Percentiles rank a stretch among this genome's conserved stretches.
Conservation (phyloP, 495 filamentous ascomycete species). For the Choiromyces venosus region DNA sequence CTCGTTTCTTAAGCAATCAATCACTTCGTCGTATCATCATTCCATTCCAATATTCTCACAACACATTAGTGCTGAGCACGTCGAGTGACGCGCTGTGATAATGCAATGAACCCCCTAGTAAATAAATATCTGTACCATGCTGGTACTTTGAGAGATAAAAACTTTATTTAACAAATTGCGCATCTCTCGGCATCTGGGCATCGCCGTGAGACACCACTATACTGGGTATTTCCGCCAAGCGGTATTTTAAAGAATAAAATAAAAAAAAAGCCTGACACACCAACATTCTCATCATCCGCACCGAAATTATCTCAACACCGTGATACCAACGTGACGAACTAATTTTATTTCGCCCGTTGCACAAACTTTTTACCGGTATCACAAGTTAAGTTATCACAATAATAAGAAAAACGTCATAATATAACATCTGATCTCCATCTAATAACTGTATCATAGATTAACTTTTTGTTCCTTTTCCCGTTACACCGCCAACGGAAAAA, state of each 20-base stretch:
- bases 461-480: background rate
- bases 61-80: background rate
- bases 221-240: background rate
- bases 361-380: background rate
- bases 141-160: background rate
- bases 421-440: background rate
- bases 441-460: too few relatives aligned
- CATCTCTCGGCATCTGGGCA: background rate
- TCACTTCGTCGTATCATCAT: too few relatives aligned
- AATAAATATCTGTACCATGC: too few relatives aligned
- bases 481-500: background rate
- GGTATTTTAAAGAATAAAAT: background rate
- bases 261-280: background rate
- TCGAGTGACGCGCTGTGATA: background rate
- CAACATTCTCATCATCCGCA: background rate
- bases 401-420: background rate
- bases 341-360: background rate
- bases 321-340: background rate
- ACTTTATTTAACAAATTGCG: background rate
- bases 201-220: too few relatives aligned
- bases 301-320: background rate
- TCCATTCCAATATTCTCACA: too few relatives aligned
- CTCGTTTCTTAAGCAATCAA: too few relatives aligned
- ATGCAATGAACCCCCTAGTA: background rate
- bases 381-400: background rate